Evolutionary conservation across 495 filamentous ascomycete genomes (phyloP).

Genomic region (Aspergillus campestris): DNA sequence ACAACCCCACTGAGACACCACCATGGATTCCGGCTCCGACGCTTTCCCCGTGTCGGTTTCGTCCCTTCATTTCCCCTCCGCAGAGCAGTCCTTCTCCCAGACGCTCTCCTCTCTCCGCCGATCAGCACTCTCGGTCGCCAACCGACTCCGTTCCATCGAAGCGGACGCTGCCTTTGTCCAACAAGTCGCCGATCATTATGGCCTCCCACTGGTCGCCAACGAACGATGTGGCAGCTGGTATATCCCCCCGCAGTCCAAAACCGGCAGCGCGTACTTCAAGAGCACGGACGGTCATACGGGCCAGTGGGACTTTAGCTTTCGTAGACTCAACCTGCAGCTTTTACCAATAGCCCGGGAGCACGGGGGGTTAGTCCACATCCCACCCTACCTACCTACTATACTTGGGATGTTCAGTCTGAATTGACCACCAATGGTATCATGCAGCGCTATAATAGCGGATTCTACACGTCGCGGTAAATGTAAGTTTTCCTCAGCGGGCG

Average conservation of each 20-base stretch:
- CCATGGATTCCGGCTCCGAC: constrained; percentile 14
- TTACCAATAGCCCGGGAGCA: constrained; percentile 49
- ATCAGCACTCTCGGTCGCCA: constrained; percentile 66
- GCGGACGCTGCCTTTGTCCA: constrained; percentile 60
- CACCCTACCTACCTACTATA: neutral
- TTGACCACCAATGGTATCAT: constrained; percentile 5
- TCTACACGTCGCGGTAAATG: constrained; percentile 89
- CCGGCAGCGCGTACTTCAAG: constrained; percentile 85
- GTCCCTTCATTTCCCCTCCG: constrained; percentile 37
- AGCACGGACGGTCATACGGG: constrained; percentile 91
- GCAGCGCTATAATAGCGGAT: constrained; percentile 83
- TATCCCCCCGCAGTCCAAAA: constrained; percentile 57
- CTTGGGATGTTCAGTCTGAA: neutral
- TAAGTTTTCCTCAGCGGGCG: constrained; percentile 26
- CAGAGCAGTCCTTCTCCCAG: constrained; percentile 33
- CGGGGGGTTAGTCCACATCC: constrained; percentile 50
- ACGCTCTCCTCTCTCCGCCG: constrained; percentile 52
- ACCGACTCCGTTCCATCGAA: constrained; percentile 68
- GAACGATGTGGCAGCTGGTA: constrained; percentile 97
- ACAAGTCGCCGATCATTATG: constrained; percentile 41
- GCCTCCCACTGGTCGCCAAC: constrained; percentile 82
- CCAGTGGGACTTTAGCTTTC: constrained; percentile 78
- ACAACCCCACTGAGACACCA: neutral
- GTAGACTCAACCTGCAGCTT: constrained; percentile 77
- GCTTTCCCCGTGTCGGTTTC: constrained; percentile 31